A percentile compares a stretch with the other conserved stretches of the same genome.
These are phyloP conservation scores for Penicillium verhagenii DNA, from an alignment of 495 filamentous ascomycete species.

Conservation along the genomic window DNA sequence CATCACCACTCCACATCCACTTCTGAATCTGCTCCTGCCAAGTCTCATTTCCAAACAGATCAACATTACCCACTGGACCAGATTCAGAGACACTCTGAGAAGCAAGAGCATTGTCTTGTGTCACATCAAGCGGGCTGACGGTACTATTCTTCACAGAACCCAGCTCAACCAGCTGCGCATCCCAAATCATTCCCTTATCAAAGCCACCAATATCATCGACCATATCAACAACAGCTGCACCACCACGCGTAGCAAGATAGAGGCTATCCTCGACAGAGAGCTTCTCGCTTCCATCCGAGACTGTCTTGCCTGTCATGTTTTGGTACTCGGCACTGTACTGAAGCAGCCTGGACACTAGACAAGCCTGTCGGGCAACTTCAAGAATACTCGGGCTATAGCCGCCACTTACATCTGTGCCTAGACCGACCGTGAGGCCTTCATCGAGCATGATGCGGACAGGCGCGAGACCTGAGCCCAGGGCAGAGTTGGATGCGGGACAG, in stretches of 20 bases:
- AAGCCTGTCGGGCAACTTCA: slow-evolving; percentile 74
- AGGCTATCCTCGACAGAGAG: slow-evolving; percentile 83
- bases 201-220: slow-evolving; percentile 69
- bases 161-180: slow-evolving; percentile 76
- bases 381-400: slow-evolving; percentile 79
- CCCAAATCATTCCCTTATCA: slow-evolving; percentile 84
- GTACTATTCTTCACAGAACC: slow-evolving; percentile 29
- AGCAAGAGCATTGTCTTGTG: background rate
- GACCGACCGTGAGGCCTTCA: slow-evolving; percentile 69
- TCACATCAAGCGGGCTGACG: slow-evolving; percentile 8
- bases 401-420: slow-evolving; percentile 88
- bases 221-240: slow-evolving; percentile 74
- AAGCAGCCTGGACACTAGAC: slow-evolving; percentile 63
- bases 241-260: slow-evolving; percentile 79
- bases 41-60: slow-evolving; percentile 81
- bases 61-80: slow-evolving; percentile 44
- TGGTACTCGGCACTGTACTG: slow-evolving; percentile 12
- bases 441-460: slow-evolving; percentile 71
- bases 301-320: slow-evolving; percentile 2
- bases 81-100: slow-evolving; percentile 7
- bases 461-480: slow-evolving; percentile 71
- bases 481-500: slow-evolving; percentile 83
- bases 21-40: slow-evolving; percentile 82
- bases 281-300: slow-evolving; percentile 42
- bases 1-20: slow-evolving; percentile 89